A percentile compares a stretch with the other conserved stretches of the same genome.
These are phyloP conservation scores for Achlya hypogyna DNA, from an alignment of 352 stramenopile species.

Conservation along the genomic window DNA sequence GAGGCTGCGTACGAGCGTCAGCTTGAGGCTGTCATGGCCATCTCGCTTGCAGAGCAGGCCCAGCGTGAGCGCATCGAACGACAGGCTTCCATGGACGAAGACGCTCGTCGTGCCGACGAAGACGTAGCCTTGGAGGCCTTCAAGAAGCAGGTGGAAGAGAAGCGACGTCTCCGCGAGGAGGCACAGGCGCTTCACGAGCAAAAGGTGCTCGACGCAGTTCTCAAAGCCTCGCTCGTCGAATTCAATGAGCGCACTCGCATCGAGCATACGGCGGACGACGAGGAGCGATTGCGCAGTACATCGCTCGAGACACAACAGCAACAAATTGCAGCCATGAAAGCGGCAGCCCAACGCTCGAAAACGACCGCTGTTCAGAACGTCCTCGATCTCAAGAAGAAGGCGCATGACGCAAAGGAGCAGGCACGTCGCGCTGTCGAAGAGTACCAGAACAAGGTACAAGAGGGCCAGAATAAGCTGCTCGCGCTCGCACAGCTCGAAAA, in stretches of 20 bases:
- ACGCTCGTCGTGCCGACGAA: background rate
- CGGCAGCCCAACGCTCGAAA: conserved; percentile 39
- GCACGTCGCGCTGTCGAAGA: conserved; percentile 46
- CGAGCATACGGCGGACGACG: background rate
- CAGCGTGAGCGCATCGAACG: conserved; percentile 10
- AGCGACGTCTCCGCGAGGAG: conserved; percentile 35
- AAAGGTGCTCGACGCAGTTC: conserved; percentile 70
- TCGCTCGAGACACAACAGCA: conserved; percentile 32
- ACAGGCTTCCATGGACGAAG: background rate
- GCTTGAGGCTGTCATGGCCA: conserved; percentile 4
- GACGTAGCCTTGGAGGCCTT: background rate
- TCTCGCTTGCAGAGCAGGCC: conserved; percentile 8
- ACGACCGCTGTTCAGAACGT: conserved; percentile 61
- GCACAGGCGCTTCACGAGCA: conserved; percentile 51
- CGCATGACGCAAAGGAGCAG: conserved; percentile 51
- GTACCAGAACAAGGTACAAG: conserved; percentile 47
- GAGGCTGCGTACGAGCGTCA: background rate
- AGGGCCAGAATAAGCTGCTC: conserved; percentile 43
- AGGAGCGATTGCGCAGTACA: conserved; percentile 19
- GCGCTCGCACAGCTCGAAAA: conserved; percentile 37
- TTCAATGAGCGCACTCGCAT: conserved; percentile 39
- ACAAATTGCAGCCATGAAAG: conserved; percentile 34
- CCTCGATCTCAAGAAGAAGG: conserved; percentile 56
- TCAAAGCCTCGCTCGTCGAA: conserved; percentile 63
- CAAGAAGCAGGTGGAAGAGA: conserved; percentile 10